These are phyloP conservation scores for Cylindrotheca fusiformis DNA, from an alignment of 108 stramenopile genomes.

Conservation along the genomic window DNA sequence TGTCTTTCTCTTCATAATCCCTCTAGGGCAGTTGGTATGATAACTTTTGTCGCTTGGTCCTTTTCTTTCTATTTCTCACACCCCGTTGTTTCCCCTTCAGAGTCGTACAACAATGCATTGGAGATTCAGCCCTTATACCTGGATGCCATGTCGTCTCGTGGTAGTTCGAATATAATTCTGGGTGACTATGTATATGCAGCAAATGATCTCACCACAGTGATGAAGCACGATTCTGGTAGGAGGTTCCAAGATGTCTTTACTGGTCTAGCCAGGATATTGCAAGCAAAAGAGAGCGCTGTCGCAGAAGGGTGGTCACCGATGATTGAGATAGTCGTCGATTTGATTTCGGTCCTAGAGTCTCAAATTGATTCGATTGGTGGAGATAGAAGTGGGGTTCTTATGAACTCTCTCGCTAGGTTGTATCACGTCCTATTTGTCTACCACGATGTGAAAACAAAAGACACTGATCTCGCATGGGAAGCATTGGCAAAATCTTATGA, in stretches of 20 bases:
- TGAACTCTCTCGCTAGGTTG: conserved; percentile 59
- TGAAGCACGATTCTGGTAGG: conserved; percentile 43
- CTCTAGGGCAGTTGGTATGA: too few species aligned
- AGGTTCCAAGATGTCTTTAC: conserved; percentile 62
- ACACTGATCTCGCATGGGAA: conserved; percentile 63
- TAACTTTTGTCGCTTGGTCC: too few species aligned
- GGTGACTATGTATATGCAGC: conserved; percentile 67
- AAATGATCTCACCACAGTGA: conserved; percentile 48
- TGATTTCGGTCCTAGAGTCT: conserved; percentile 37
- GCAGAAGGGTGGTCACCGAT: conserved; percentile 58
- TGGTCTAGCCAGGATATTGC: conserved; percentile 62
- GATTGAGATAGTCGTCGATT: conserved; percentile 31
- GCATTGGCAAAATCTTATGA: conserved; percentile 51
- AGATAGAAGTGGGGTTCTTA: conserved; percentile 14
- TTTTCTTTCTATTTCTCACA: too few species aligned
- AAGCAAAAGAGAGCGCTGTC: conserved; percentile 61
- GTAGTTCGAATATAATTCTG: conserved; percentile 61
- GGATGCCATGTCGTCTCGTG: conserved; percentile 61
- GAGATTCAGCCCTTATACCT: conserved; percentile 57
- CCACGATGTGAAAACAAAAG: conserved; percentile 75
- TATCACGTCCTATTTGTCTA: conserved; percentile 75
- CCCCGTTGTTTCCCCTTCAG: too few species aligned
- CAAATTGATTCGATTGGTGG: conserved; percentile 7
- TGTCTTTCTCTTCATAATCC: too few species aligned
- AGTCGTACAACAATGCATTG: conserved; percentile 51